Conservation (phyloP, 2,329 filamentous ascomycete species). For the Parascedosporium putredinis region DNA sequence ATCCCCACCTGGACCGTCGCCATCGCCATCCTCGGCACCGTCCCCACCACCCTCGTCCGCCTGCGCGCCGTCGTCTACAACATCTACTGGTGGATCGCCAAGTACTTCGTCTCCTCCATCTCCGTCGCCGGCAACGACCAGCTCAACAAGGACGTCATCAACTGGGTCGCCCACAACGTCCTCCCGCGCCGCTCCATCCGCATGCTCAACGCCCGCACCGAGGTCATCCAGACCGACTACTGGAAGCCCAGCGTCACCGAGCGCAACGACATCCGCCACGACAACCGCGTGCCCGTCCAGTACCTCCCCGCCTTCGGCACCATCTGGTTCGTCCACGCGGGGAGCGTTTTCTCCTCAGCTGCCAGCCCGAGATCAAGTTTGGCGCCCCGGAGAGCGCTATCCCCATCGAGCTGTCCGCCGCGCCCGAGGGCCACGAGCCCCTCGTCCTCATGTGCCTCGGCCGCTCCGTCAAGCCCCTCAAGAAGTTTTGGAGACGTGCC, state of each 20-base stretch:
- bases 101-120: slow-evolving; percentile 26
- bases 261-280: slow-evolving; percentile 20
- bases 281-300: slow-evolving; percentile 24
- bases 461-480: slow-evolving; percentile 21
- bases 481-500: slow-evolving; percentile 20
- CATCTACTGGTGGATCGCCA: slow-evolving; percentile 25
- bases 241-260: slow-evolving; percentile 13
- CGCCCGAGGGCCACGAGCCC: slow-evolving; percentile 25
- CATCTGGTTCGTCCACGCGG: slow-evolving; percentile 23
- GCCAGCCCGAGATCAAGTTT: slow-evolving; percentile 16
- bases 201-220: slow-evolving; percentile 24
- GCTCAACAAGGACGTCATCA: slow-evolving; percentile 26
- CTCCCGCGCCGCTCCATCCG: slow-evolving; percentile 20
- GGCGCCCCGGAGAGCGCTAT: slow-evolving; percentile 11
- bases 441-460: slow-evolving; percentile 28
- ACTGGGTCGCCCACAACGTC: slow-evolving; percentile 26
- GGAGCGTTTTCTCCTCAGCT: slow-evolving; percentile 25
- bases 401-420: slow-evolving; percentile 21
- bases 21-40: slow-evolving; percentile 22
- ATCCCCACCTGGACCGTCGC: slow-evolving; percentile 21
- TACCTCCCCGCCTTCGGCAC: slow-evolving; percentile 28
- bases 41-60: slow-evolving; percentile 19
- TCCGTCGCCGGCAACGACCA: slow-evolving; percentile 24
- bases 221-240: slow-evolving; percentile 18
- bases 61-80: slow-evolving; percentile 19